Conservation (phyloP, 2,329 filamentous ascomycete species). For the Domatiomyces catenatus region DNA sequence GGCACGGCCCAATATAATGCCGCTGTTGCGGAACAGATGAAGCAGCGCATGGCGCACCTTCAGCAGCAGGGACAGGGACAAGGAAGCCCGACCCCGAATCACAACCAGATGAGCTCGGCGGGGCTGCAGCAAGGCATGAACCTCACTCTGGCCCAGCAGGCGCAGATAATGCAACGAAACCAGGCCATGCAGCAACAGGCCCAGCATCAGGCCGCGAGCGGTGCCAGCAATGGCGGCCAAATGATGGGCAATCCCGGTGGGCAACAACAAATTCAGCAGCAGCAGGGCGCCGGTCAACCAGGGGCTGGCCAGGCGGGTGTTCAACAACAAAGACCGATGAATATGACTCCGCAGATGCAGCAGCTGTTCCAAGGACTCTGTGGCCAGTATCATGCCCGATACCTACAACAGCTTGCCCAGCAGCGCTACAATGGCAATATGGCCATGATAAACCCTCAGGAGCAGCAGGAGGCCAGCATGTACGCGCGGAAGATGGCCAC, state of each 20-base stretch:
- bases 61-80: slow-evolving; percentile 8
- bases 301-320: background rate
- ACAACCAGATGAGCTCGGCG: slow-evolving; percentile 14
- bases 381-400: background rate
- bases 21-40: slow-evolving; percentile 10
- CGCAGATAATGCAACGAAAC: slow-evolving; percentile 6
- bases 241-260: slow-evolving; percentile 8
- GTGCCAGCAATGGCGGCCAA: slow-evolving; percentile 7
- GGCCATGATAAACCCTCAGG: background rate
- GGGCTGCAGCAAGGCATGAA: slow-evolving; percentile 9
- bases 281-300: background rate
- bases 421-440: background rate
- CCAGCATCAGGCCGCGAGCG: slow-evolving; percentile 1
- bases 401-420: background rate
- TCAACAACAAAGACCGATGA: slow-evolving; percentile 3
- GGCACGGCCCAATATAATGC: slow-evolving; percentile 12
- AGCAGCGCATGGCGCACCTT: slow-evolving; percentile 14
- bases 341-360: slow-evolving; percentile 3
- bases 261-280: slow-evolving; percentile 2
- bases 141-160: slow-evolving; percentile 7
- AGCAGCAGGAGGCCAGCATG: background rate
- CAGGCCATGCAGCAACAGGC: slow-evolving; percentile 6
- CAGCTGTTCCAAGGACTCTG: background rate
- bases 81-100: slow-evolving; percentile 4
- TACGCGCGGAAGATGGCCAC: background rate